These are phyloP conservation scores for Aphanomyces stellatus DNA, from an alignment of 352 stramenopile genomes.

Conservation along the genomic window DNA sequence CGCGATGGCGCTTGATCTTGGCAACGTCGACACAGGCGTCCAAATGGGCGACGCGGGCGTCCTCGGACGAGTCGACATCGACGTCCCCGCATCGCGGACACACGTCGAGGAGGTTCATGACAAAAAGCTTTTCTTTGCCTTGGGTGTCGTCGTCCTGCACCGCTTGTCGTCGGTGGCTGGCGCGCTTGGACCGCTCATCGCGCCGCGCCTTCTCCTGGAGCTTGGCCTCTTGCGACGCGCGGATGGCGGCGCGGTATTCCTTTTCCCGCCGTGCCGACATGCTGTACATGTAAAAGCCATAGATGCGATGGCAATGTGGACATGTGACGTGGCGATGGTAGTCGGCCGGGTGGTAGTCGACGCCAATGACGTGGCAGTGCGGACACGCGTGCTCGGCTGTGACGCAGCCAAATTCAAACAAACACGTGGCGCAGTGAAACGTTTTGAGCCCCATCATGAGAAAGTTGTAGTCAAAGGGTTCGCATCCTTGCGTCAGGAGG, in stretches of 20 bases:
- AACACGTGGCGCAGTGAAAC: constrained; percentile 18
- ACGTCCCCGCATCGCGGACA: constrained; percentile 20
- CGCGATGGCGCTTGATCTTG: neutral
- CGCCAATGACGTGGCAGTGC: constrained; percentile 22
- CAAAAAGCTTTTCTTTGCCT: constrained; percentile 13
- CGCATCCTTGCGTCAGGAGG: constrained; percentile 3
- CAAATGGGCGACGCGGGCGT: constrained; percentile 7
- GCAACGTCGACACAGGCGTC: neutral
- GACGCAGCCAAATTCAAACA: constrained; percentile 19
- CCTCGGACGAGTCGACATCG: neutral
- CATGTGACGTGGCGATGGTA: constrained; percentile 18
- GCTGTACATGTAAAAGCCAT: constrained; percentile 17
- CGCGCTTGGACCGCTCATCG: neutral
- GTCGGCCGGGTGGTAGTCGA: neutral
- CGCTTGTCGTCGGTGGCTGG: neutral
- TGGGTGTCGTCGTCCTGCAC: no score
- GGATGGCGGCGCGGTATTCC: neutral
- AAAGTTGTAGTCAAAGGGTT: constrained; percentile 19
- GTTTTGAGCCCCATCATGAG: constrained; percentile 21
- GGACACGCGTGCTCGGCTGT: constrained; percentile 15
- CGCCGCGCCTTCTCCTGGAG: neutral
- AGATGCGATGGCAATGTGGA: constrained; percentile 2
- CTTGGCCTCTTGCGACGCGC: neutral
- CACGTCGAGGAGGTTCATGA: constrained; percentile 14
- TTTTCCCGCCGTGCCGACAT: constrained; percentile 7